Evolutionary conservation across 2,329 filamentous ascomycete genomes (phyloP).

Genomic region (Fusarium zealandicum): DNA sequence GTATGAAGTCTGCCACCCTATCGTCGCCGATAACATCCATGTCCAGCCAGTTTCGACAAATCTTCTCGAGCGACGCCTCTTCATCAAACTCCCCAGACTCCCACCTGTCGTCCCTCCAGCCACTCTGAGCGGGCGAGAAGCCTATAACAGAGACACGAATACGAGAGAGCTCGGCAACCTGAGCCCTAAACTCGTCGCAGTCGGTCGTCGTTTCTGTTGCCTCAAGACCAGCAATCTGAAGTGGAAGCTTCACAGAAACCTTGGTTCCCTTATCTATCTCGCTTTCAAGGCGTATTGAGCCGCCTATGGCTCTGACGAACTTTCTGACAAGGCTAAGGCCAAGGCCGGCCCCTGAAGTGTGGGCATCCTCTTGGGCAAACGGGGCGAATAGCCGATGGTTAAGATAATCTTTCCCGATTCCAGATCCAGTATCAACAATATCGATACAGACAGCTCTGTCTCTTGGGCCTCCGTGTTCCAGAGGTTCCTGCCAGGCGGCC

Average conservation of each 20-base stretch:
- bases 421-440: constrained; percentile 69
- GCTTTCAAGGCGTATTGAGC: constrained; percentile 64
- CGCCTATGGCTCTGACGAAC: constrained; percentile 66
- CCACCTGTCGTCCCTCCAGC: not conserved
- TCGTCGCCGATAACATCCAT: constrained; percentile 21
- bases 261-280: constrained; percentile 47
- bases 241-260: constrained; percentile 45
- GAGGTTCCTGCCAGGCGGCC: constrained; percentile 32
- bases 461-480: not conserved
- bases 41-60: constrained; percentile 18
- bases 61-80: constrained; percentile 6
- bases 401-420: constrained; percentile 70
- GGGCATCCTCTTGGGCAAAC: constrained; percentile 68
- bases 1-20: constrained; percentile 6
- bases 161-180: constrained; percentile 41
- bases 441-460: constrained; percentile 47
- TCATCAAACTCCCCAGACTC: constrained; percentile 7
- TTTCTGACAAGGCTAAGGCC: constrained; percentile 70
- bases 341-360: constrained; percentile 68
- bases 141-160: constrained; percentile 38
- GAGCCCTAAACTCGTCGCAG: constrained; percentile 40
- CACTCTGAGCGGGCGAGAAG: not conserved
- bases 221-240: constrained; percentile 22
- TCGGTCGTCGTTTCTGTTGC: constrained; percentile 2
- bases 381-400: constrained; percentile 66